Evolutionary conservation across 768 basidiomycete genomes (phyloP).

Genomic region (Hygrophorus russula): DNA sequence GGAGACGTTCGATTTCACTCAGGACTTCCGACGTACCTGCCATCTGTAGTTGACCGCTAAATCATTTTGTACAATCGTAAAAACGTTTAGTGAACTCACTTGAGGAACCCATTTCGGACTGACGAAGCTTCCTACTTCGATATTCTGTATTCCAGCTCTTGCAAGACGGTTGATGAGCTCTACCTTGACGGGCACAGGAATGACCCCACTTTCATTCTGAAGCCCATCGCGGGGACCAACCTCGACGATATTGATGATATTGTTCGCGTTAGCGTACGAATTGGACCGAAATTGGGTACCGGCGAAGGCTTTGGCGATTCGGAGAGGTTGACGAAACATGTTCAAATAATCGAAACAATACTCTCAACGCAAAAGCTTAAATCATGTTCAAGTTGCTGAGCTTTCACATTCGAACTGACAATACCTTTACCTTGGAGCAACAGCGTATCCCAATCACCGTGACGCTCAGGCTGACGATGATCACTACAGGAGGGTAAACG

Average conservation of each 20-base stretch:
- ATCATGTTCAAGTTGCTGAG: too few relatives aligned
- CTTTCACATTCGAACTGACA: too few relatives aligned
- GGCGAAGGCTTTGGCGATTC: too few relatives aligned
- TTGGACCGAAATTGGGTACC: not conserved
- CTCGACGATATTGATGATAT: slow-evolving; percentile 65
- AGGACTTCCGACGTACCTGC: slow-evolving; percentile 75
- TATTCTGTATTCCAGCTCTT: slow-evolving; percentile 50
- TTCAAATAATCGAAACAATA: too few relatives aligned
- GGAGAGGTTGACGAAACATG: too few relatives aligned
- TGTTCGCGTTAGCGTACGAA: slow-evolving; percentile 8
- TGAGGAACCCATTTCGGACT: slow-evolving; percentile 92
- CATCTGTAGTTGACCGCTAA: slow-evolving; percentile 42
- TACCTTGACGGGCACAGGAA: slow-evolving; percentile 65
- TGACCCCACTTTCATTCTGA: slow-evolving; percentile 73
- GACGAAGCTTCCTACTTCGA: slow-evolving; percentile 86
- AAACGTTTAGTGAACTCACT: slow-evolving; percentile 26
- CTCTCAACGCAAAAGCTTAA: too few relatives aligned
- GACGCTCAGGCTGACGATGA: too few relatives aligned
- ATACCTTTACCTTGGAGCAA: too few relatives aligned
- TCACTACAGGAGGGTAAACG: too few relatives aligned
- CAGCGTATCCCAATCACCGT: too few relatives aligned
- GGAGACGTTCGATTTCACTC: slow-evolving; percentile 37
- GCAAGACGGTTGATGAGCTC: slow-evolving; percentile 71
- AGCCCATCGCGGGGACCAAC: slow-evolving; percentile 88
- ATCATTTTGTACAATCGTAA: not conserved